These are phyloP conservation scores for Clonostachys solani DNA, from an alignment of 2,329 filamentous ascomycete species.

Conservation along the genomic window DNA sequence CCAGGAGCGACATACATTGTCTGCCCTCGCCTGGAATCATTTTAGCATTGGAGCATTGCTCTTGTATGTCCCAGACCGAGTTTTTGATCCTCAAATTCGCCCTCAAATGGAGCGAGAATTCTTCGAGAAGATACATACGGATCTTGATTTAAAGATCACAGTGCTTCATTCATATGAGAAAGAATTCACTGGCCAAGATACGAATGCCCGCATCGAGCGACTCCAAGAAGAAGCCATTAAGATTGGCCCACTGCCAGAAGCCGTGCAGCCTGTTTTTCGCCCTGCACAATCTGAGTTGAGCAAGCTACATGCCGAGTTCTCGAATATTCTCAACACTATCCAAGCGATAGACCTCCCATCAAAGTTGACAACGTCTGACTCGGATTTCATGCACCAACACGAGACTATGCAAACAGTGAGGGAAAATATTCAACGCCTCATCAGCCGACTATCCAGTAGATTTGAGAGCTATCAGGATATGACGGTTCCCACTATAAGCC, in stretches of 20 bases:
- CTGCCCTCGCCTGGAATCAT: slow-evolving; percentile 64
- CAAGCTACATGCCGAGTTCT: slow-evolving; percentile 78
- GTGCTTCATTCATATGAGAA: slow-evolving; percentile 63
- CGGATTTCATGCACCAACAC: slow-evolving; percentile 3
- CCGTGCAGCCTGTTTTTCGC: slow-evolving; percentile 64
- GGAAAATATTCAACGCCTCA: slow-evolving; percentile 62
- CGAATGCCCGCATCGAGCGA: slow-evolving; percentile 61
- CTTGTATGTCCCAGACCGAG: slow-evolving; percentile 80
- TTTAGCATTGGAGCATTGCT: slow-evolving; percentile 71
- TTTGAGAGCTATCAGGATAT: slow-evolving; percentile 85
- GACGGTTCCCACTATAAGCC: slow-evolving; percentile 70
- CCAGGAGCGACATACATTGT: slow-evolving; percentile 19
- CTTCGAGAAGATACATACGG: slow-evolving; percentile 46
- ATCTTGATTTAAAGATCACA: slow-evolving; percentile 51
- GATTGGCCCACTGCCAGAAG: slow-evolving; percentile 63
- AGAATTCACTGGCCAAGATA: slow-evolving; percentile 62
- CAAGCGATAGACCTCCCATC: slow-evolving; percentile 40
- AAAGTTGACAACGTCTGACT: slow-evolving; percentile 18
- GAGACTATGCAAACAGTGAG: slow-evolving; percentile 24
- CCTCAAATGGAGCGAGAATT: slow-evolving; percentile 62
- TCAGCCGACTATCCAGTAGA: slow-evolving; percentile 61
- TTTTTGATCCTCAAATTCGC: slow-evolving; percentile 74
- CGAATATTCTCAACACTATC: slow-evolving; percentile 66
- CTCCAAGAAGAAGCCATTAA: slow-evolving; percentile 57
- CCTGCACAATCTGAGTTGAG: slow-evolving; percentile 64